A percentile compares a stretch with the other conserved stretches of the same genome.
Evolutionary conservation across 2,329 filamentous ascomycete genomes (phyloP).

Genomic region (Cytospora schulzeri): DNA sequence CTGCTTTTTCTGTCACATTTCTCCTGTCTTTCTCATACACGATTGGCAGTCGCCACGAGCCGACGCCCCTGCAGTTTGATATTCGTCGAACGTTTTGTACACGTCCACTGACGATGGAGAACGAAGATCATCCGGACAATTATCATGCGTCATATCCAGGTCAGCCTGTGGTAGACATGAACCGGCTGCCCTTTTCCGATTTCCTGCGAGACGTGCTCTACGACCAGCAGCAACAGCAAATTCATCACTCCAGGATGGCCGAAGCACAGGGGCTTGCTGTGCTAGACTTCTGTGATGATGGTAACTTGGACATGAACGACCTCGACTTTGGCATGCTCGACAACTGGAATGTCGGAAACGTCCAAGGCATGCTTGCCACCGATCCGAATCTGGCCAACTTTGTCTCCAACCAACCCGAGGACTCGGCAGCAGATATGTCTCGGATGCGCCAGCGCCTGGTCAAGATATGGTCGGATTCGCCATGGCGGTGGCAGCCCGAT

Average conservation of each 20-base stretch:
- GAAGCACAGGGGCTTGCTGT: slow-evolving; percentile 47
- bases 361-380: slow-evolving; percentile 26
- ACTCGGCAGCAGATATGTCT: slow-evolving; percentile 43
- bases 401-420: slow-evolving; percentile 35
- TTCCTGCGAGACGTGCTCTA: slow-evolving; percentile 55
- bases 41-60: background rate
- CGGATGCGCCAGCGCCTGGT: slow-evolving; percentile 51
- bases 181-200: slow-evolving; percentile 49
- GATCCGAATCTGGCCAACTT: slow-evolving; percentile 30
- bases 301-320: slow-evolving; percentile 53
- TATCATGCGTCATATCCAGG: slow-evolving; percentile 27
- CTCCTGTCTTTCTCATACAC: background rate
- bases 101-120: slow-evolving; percentile 19
- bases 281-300: slow-evolving; percentile 53
- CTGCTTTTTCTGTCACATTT: background rate
- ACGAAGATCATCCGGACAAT: slow-evolving; percentile 27
- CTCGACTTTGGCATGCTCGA: slow-evolving; percentile 55
- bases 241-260: slow-evolving; percentile 39
- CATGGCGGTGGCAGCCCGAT: slow-evolving; percentile 52
- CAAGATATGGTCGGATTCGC: slow-evolving; percentile 53
- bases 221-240: slow-evolving; percentile 37
- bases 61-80: background rate
- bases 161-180: slow-evolving; percentile 34
- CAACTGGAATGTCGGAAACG: slow-evolving; percentile 49
- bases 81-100: background rate